Evolutionary conservation across 2,329 filamentous ascomycete genomes (phyloP), one percentile per base, ranked within the genome.

Genomic region (Cladophialophora psammophila): DNA sequence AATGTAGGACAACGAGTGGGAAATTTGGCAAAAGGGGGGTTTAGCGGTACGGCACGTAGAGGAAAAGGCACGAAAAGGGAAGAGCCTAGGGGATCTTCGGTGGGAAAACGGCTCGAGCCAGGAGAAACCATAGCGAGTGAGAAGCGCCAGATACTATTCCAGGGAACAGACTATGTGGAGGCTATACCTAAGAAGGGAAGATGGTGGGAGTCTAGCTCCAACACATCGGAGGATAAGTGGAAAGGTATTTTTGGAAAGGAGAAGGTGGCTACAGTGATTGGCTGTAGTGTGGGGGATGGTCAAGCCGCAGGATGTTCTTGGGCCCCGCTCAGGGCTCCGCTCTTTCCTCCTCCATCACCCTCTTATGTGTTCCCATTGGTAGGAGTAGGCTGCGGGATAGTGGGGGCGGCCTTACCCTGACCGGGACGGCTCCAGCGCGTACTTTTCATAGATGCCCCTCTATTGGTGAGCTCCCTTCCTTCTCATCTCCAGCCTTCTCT

Each of bases 111-210:
- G 68, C 65, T 64, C 65, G 65, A 64, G 68, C 65, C 68, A 65
- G 54, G 58, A 31, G 50, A 50, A 42, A 38, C 15, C 12, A 34
- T 36, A 65, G 62, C 61, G 64, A 69, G 68, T 67, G 20, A 67
- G 59, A 61, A 63, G 62, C 68, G 65, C 64, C 48, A 55, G 68
- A 61, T 65, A 60, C 67, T 69, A 67, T 69, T 69, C 62, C 64
- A 50, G 48, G 64, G 26, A 32, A 67, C 67, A 50, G 45, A 20
- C 45, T 50, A 50, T 50, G 45, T 4, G 18, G 9, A 32, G 54
- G 52, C 55, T 40, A 58, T 31, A 40, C 57, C 53, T 40, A 35
- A 65, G 12, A 58, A 20, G 54, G 62, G n/a, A 67, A 59, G 56
- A 32, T 12, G 40, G 34, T 3, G 2, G 15, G 34, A 12, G 26